Evolutionary conservation across 441 rosid genomes (phyloP).

Genomic region (Metrosideros polymorpha): DNA sequence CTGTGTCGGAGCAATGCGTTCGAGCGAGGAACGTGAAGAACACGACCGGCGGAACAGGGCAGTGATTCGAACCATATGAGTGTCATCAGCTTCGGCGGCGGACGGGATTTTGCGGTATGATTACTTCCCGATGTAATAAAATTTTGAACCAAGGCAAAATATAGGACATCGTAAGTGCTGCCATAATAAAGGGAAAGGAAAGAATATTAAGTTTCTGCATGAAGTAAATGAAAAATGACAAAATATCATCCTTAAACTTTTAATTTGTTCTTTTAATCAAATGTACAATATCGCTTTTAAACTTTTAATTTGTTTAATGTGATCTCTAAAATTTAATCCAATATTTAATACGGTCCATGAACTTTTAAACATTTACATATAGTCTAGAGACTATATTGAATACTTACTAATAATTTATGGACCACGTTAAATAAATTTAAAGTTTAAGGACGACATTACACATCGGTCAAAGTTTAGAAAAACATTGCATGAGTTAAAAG

Average conservation of each 20-base stretch:
- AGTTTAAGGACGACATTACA: no score
- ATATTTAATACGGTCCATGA: no score
- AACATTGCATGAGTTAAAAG: no score
- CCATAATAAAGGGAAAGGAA: neutral
- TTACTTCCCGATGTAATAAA: neutral
- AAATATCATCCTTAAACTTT: fast-evolving
- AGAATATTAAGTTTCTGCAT: neutral
- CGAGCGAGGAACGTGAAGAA: neutral
- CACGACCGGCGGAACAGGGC: neutral
- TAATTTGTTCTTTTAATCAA: no score
- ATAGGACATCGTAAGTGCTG: neutral
- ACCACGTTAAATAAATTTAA: no score
- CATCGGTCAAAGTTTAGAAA: no score
- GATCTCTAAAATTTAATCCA: no score
- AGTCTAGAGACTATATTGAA: no score
- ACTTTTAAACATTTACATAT: no score
- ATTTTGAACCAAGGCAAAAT: neutral
- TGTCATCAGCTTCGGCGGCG: neutral
- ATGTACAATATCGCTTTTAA: no score
- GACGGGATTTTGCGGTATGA: neutral
- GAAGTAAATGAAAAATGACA: neutral
- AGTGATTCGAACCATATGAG: neutral
- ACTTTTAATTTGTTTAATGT: no score
- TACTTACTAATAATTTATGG: no score
- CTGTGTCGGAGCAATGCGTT: neutral